Evolutionary conservation across 2,329 filamentous ascomycete genomes (phyloP).

Genomic region (Penicillium concentricum): DNA sequence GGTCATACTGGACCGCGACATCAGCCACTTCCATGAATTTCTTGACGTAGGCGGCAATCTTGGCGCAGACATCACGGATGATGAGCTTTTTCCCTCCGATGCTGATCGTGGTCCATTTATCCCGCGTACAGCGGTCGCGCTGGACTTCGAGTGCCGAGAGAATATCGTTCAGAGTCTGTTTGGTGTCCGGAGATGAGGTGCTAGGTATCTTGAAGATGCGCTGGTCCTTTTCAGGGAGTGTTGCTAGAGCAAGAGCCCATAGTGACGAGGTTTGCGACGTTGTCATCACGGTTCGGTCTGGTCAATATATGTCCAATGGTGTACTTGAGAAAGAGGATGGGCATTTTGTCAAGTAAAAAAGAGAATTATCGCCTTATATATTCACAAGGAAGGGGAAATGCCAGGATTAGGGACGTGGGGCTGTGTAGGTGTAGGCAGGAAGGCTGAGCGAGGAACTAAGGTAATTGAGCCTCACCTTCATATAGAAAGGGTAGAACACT

Average conservation of each 20-base stretch:
- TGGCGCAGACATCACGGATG: background rate
- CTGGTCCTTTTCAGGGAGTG: background rate
- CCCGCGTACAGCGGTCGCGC: background rate
- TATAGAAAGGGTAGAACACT: too few species aligned
- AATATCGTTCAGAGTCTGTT: background rate
- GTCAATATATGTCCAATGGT: too few species aligned
- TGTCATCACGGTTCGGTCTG: too few species aligned
- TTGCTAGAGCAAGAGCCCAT: background rate
- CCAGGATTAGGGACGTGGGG: too few species aligned
- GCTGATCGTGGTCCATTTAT: background rate
- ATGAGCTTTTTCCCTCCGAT: background rate
- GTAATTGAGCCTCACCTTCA: too few species aligned
- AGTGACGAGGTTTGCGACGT: background rate
- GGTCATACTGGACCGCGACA: background rate
- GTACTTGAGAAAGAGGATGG: too few species aligned
- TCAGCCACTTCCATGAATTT: background rate
- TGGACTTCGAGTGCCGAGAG: background rate
- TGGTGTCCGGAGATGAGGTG: background rate
- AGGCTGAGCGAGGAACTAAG: too few species aligned
- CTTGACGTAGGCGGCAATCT: background rate
- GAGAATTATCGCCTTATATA: too few species aligned
- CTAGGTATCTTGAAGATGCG: background rate
- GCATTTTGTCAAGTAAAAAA: too few species aligned
- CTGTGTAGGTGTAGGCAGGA: too few species aligned
- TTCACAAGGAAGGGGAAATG: too few species aligned